Base-by-base conservation (phyloP, 805 yeast species). In the Helenozyma rhizophorensis region DNA sequence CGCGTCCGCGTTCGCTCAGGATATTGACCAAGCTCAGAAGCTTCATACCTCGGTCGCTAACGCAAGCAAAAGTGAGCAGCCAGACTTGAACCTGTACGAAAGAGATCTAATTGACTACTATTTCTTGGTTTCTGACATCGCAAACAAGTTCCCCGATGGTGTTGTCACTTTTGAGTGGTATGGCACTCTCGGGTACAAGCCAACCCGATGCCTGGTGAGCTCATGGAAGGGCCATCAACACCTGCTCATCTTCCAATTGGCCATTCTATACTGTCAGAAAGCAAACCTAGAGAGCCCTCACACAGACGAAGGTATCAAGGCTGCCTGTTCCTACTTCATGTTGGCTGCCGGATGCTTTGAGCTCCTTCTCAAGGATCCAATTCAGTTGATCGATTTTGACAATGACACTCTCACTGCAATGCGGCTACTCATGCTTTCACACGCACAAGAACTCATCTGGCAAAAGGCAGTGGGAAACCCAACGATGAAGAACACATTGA, bases 401-500 rank as follows among this genome's bases (percentile, higher is more conserved):
- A 26, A 36, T 1, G 67, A 68, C 9, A 74, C 85, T 0, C 47
- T 83, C 8, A 57, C 62, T 9, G 63, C 78, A 12, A 58, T 88
- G 33, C 57, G 68, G 23, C 44, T 53, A 9, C 49, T 87, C 22
- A 74, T 75, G 74, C 51, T 83, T 24, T 93, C 95, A 0, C 95
- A 86, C 48, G 93, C 95, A 0, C 96, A 88, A 56, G 96, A 89
- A 50, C 70, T 77, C 9, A 76, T 82, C 31, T 88, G 96, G 96
- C 77, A 73, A 29, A 79, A 80, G 47, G 87, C 95, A 0, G 33
- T 62, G 3, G 56, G 66, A 0, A 54, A 59, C 23, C 54, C 58
- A 12, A 60, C 65, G 9, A 49, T 75, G 47, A 82, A 78, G 45
- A 78, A 83, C 48, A 61, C 80, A 0, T 61, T 78, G 4, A 58